phyloP scores from a whole-genome alignment of 805 yeast species.

The Myxozyma geophila region DNA sequence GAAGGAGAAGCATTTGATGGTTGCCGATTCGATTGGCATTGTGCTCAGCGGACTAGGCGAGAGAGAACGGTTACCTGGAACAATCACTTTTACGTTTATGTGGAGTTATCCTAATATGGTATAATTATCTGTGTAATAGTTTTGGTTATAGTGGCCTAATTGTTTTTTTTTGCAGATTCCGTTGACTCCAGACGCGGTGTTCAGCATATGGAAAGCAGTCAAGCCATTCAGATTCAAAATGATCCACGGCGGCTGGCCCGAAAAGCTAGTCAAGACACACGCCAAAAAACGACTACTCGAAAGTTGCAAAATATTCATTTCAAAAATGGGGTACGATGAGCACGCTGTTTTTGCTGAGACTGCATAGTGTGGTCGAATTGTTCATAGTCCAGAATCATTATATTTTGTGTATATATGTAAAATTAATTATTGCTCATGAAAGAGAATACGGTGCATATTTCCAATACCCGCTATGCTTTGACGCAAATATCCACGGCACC shows the following conservation, averaged over 20 bases:
- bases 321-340: constrained; percentile 30
- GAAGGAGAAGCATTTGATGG: constrained; percentile 28
- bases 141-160: not conserved
- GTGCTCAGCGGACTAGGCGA: constrained; percentile 31
- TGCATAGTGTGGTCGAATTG: not conserved
- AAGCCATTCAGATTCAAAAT: constrained; percentile 24
- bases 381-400: not conserved
- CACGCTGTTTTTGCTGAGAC: constrained; percentile 21
- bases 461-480: constrained; percentile 21
- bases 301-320: constrained; percentile 30
- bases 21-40: constrained; percentile 35
- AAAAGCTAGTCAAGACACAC: constrained; percentile 22
- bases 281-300: constrained; percentile 27
- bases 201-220: constrained; percentile 33
- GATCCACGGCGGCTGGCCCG: constrained; percentile 35
- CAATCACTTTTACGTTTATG: constrained; percentile 36
- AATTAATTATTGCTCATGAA: not conserved
- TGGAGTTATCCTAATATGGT: constrained; percentile 39
- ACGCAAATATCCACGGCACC: constrained; percentile 17
- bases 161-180: constrained; percentile 28
- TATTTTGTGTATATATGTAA: not conserved
- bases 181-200: constrained; percentile 31
- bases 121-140: not conserved
- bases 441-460: constrained; percentile 21
- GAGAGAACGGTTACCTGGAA: constrained; percentile 26